These are phyloP conservation scores for Rubia peregrina DNA, from an alignment of 305 asterid genomes.

Conservation along the genomic window DNA sequence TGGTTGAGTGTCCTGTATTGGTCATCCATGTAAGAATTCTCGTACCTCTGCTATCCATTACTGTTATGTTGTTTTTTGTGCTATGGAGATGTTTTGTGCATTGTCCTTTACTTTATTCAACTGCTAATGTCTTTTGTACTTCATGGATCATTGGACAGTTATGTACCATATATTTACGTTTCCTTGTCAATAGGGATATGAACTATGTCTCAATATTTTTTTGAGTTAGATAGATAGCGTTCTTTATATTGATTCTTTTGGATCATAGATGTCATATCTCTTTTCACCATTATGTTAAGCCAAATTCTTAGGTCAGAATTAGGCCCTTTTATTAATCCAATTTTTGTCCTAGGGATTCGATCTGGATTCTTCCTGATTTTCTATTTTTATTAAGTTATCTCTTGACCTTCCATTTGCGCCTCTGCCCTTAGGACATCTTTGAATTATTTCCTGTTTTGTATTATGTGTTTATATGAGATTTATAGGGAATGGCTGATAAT, in stretches of 20 bases:
- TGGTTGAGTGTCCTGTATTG: constrained; percentile 86
- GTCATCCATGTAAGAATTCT: constrained; percentile 78
- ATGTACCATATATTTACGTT: neutral
- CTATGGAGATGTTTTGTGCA: neutral
- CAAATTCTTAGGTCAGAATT: neutral
- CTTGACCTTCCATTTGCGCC: neutral
- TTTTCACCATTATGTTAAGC: neutral
- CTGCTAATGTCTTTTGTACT: neutral
- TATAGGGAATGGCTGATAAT: constrained; percentile 84
- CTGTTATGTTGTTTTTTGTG: neutral
- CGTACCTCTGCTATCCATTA: neutral
- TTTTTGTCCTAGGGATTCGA: neutral
- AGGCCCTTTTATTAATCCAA: neutral
- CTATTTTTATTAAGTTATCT: neutral
- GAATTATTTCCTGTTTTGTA: neutral
- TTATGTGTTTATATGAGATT: constrained; percentile 7
- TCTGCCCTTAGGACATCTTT: neutral
- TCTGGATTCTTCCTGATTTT: neutral
- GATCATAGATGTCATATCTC: neutral
- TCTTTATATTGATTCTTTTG: no score
- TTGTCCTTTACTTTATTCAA: neutral
- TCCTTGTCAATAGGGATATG: neutral
- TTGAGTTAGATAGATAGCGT: neutral
- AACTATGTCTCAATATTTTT: neutral
- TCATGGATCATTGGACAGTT: neutral